Evolutionary conservation across 176 grass and related monocot species (phyloP).

Genomic region (Oryza officinalis): DNA sequence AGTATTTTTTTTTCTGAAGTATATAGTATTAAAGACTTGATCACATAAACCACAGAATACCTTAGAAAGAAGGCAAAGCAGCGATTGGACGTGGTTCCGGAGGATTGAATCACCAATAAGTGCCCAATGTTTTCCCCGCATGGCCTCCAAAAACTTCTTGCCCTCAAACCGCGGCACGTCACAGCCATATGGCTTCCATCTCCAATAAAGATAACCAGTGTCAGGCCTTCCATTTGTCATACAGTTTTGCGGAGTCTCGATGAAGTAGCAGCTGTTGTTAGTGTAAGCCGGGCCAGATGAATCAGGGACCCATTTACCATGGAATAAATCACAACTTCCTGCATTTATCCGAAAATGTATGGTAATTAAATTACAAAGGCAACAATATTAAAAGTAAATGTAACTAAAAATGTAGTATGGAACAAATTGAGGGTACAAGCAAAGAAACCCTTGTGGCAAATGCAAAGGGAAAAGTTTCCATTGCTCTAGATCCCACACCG

Average conservation of each 20-base stretch:
- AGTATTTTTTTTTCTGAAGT: not conserved
- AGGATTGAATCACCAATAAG: conserved; percentile 92
- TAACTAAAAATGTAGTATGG: not conserved
- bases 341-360: conserved; percentile 13
- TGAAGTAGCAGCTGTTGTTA: conserved; percentile 79
- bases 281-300: conserved; percentile 67
- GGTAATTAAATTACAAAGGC: not conserved
- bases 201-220: conserved; percentile 77
- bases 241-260: conserved; percentile 89
- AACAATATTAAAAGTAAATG: not conserved
- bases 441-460: not conserved
- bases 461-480: not conserved
- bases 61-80: conserved; percentile 92
- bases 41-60: conserved; percentile 28
- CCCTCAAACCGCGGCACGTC: conserved; percentile 59
- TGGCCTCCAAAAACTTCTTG: conserved; percentile 64
- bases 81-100: conserved; percentile 85
- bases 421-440: not conserved
- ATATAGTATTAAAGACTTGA: not conserved
- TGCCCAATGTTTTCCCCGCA: conserved; percentile 74
- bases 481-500: not conserved
- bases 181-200: conserved; percentile 84
- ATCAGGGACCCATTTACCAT: conserved; percentile 74
- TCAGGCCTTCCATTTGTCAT: conserved; percentile 84
- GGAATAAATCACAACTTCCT: conserved; percentile 79